Evolutionary conservation across 2,329 filamentous ascomycete genomes (phyloP).

Genomic region (Biscogniauxia mediterranea): DNA sequence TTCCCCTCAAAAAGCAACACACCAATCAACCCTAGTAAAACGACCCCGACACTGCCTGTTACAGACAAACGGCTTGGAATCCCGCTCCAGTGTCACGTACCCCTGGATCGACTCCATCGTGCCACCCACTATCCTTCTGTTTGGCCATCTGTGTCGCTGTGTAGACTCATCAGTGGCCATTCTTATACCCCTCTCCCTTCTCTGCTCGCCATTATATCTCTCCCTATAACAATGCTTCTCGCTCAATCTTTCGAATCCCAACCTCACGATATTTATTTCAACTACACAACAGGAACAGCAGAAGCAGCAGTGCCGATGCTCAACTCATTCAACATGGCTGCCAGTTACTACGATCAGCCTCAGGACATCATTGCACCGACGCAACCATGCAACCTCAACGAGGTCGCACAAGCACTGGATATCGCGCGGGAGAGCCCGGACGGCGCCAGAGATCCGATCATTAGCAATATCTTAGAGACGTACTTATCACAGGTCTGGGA

Average conservation of each 20-base stretch:
- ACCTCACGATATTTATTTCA: constrained; percentile 12
- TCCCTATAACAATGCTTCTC: constrained; percentile 1
- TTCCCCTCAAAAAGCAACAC: neutral
- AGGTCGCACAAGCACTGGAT: constrained; percentile 67
- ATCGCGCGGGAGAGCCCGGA: constrained; percentile 72
- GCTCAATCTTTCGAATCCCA: constrained; percentile 8
- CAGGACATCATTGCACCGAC: constrained; percentile 5
- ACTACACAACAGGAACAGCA: constrained; percentile 9
- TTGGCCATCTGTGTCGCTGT: neutral
- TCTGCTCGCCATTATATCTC: neutral
- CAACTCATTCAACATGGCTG: constrained; percentile 17
- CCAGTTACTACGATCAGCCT: constrained; percentile 11
- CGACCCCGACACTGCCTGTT: neutral
- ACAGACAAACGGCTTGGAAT: neutral
- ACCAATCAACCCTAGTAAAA: neutral
- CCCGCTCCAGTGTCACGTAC: neutral
- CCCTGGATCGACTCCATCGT: constrained; percentile 1
- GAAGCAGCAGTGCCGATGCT: constrained; percentile 10
- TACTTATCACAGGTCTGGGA: constrained; percentile 65
- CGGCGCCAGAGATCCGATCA: constrained; percentile 59
- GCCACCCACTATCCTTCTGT: constrained; percentile 1
- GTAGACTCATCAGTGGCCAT: neutral
- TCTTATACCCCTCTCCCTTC: neutral
- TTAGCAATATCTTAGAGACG: constrained; percentile 63
- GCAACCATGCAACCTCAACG: constrained; percentile 34